Evolutionary conservation across 2,329 filamentous ascomycete species (phyloP).

Genomic region (Massarina eburnea): DNA sequence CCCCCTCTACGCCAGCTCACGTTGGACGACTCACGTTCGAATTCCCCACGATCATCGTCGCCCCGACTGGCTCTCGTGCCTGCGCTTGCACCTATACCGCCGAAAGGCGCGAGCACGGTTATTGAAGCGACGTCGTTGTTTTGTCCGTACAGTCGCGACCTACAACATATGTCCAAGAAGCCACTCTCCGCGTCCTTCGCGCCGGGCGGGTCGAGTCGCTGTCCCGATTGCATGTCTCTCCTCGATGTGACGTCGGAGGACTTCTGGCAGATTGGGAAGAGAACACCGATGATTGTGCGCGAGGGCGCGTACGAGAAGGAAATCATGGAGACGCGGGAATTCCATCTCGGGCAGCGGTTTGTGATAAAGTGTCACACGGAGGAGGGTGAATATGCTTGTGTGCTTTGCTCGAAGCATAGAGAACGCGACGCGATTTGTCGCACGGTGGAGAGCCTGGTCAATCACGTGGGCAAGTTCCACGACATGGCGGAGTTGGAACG

Average conservation of each 20-base stretch:
- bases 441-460: constrained; percentile 37
- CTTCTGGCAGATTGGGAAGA: constrained; percentile 43
- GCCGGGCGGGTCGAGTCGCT: constrained; percentile 32
- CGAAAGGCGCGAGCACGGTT: constrained; percentile 27
- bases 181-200: constrained; percentile 35
- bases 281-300: constrained; percentile 26
- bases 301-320: constrained; percentile 31
- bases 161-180: constrained; percentile 33
- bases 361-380: constrained; percentile 42
- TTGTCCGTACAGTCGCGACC: constrained; percentile 39
- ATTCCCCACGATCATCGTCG: background rate
- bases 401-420: constrained; percentile 34
- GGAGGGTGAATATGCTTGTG: constrained; percentile 40
- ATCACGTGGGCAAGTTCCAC: constrained; percentile 40
- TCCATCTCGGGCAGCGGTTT: constrained; percentile 40
- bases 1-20: constrained; percentile 8
- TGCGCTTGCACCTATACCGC: constrained; percentile 7
- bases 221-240: constrained; percentile 30
- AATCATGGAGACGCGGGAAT: constrained; percentile 39
- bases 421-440: constrained; percentile 41
- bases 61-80: constrained; percentile 19
- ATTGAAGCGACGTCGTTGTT: constrained; percentile 26
- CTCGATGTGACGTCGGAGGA: constrained; percentile 36
- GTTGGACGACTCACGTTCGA: constrained; percentile 4
- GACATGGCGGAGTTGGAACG: constrained; percentile 33